Conservation (phyloP, 2,329 filamentous ascomycete species). For the Clonostachys chloroleuca region DNA sequence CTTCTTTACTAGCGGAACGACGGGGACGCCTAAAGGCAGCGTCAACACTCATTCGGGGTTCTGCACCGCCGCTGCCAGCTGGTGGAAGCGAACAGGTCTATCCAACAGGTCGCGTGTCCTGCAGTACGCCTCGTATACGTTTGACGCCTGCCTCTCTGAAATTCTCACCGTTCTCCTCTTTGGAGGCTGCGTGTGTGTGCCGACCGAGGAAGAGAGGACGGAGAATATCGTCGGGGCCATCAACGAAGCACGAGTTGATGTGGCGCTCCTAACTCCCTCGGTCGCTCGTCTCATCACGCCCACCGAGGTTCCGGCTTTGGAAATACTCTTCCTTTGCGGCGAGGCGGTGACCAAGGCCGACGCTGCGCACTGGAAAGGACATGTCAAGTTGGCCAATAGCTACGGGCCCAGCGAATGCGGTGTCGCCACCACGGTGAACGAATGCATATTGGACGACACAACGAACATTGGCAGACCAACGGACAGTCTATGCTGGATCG, state of each 20-base stretch:
- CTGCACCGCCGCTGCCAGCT: not conserved
- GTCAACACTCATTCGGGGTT: constrained; percentile 7
- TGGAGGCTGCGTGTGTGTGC: constrained; percentile 7
- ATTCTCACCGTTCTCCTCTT: constrained; percentile 2
- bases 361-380: not conserved
- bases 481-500: constrained; percentile 8
- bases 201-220: constrained; percentile 6
- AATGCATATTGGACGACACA: too few relatives aligned
- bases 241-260: constrained; percentile 8
- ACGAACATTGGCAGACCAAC: constrained; percentile 1
- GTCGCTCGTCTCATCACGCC: not conserved
- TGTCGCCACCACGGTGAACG: constrained; percentile 1
- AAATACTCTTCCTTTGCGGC: not conserved
- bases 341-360: not conserved
- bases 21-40: constrained; percentile 7
- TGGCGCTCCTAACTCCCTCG: constrained; percentile 1
- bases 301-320: not conserved
- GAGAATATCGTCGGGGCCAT: constrained; percentile 6
- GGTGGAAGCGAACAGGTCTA: not conserved
- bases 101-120: not conserved
- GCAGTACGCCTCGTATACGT: constrained; percentile 6
- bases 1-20: constrained; percentile 7
- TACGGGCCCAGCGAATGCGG: constrained; percentile 2
- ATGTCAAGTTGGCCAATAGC: not conserved
- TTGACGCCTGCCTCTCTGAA: constrained; percentile 6